A percentile compares a stretch with the other conserved stretches of the same genome.
These are phyloP conservation scores for Tolypocladium tundrense DNA, from an alignment of 2,329 filamentous ascomycete species.

Conservation along the genomic window DNA sequence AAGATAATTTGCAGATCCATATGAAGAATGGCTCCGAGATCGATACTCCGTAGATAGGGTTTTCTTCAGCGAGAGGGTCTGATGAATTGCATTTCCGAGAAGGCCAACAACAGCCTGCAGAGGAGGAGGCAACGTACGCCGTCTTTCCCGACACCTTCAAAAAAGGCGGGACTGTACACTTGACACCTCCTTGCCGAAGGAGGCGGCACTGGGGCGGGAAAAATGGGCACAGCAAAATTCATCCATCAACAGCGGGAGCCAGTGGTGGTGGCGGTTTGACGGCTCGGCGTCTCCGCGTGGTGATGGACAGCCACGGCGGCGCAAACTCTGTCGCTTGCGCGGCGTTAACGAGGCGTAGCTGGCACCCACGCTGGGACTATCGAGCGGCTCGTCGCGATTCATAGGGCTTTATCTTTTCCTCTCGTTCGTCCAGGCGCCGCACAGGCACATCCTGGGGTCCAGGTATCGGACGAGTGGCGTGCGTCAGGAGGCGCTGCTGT, in stretches of 20 bases:
- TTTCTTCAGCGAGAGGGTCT: too few species aligned
- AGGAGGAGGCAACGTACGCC: too few species aligned
- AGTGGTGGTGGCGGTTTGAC: background rate
- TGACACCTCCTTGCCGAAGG: too few species aligned
- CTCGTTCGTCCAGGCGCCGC: background rate
- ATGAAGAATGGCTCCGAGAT: too few species aligned
- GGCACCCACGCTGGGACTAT: background rate
- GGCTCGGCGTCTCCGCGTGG: background rate
- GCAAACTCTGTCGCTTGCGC: background rate
- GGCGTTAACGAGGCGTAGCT: background rate
- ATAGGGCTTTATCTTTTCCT: background rate
- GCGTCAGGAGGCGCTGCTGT: background rate
- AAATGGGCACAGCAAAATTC: too few species aligned
- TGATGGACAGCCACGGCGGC: background rate
- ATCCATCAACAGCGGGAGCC: background rate
- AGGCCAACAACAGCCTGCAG: too few species aligned
- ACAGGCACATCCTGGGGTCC: background rate
- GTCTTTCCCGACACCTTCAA: too few species aligned
- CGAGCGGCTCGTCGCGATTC: background rate
- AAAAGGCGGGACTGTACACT: too few species aligned
- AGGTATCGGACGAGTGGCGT: background rate
- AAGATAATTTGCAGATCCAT: too few species aligned
- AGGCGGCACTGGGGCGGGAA: too few species aligned
- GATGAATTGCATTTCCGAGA: too few species aligned
- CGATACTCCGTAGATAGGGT: too few species aligned